Percentiles rank a stretch among this genome's conserved stretches.
Conservation (phyloP, 768 basidiomycete genomes). For the Mycena alexandri region DNA sequence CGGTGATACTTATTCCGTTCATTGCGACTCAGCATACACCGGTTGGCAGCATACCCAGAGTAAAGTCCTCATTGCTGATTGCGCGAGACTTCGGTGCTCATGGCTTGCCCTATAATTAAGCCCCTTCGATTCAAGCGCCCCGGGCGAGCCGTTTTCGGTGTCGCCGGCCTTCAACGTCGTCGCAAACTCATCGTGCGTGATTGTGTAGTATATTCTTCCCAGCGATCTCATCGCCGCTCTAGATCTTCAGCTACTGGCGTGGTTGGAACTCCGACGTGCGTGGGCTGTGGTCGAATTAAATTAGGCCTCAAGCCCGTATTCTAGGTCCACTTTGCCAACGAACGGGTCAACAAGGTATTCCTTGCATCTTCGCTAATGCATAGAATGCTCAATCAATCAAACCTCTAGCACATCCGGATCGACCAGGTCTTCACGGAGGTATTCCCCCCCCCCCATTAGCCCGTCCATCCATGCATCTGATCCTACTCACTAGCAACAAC, state of each 20-base stretch:
- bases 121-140: conserved; percentile 14
- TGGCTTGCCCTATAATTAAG: conserved; percentile 9
- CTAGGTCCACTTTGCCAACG: conserved; percentile 16
- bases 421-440: conserved; percentile 17
- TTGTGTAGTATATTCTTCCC: conserved; percentile 15
- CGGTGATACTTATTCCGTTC: conserved; percentile 16
- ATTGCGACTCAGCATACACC: conserved; percentile 15
- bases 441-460: conserved; percentile 8
- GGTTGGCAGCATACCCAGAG: conserved; percentile 16
- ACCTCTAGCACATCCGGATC: conserved; percentile 10
- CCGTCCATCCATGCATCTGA: conserved; percentile 7
- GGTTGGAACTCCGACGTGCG: conserved; percentile 19
- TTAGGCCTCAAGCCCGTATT: conserved; percentile 8
- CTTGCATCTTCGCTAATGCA: conserved; percentile 18
- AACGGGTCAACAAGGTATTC: conserved; percentile 10
- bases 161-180: conserved; percentile 18
- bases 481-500: conserved; percentile 13
- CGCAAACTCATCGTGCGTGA: conserved; percentile 8
- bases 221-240: conserved; percentile 16
- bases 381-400: conserved; percentile 18
- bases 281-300: conserved; percentile 19
- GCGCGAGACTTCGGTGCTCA: conserved; percentile 14
- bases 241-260: conserved; percentile 13
- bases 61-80: conserved; percentile 16
- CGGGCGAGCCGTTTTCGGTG: conserved; percentile 14